Evolutionary conservation across 257 asterid genomes (phyloP), one percentile per base, ranked within the genome.

Genomic region (Echium plantagineum): DNA sequence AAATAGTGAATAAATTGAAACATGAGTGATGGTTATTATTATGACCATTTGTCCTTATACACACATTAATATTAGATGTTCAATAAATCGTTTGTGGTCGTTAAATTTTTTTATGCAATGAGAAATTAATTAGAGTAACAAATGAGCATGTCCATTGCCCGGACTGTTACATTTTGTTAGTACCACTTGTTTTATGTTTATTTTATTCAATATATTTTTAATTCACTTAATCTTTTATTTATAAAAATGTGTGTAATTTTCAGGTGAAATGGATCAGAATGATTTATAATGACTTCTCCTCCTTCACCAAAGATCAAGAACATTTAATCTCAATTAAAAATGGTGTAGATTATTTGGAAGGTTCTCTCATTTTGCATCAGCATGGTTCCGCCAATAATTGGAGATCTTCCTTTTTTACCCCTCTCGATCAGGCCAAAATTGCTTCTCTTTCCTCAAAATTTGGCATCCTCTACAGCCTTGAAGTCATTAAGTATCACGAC

Each of bases 401-500:
- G 90, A 79, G 88, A 76, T 79, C 88, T 24, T 81, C 90, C 19
- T 83, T 85, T 69, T 79, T 81, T 78, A 57, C 86, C 53, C 42
- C 65, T 15, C 62, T 77, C 5, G 59, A 79, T 21, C 83, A 73
- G 59, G 66, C 91, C 63, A 65, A 69, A 63, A 76, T 85, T 10
- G 18, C 55, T 46, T 72, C 79, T 62, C 62, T 77, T 26, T 58
- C 83, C 59, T 19, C 63, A 20, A 71, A 73, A 42, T 62, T 66
- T 1, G 74, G 71, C 35, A 64, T 79, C 19, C 65, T 79, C 72
- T 73, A 73, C 61, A 59, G 76, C 60, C 52, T 79, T 15, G 85
- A 79, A 21, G 19, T 76, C 46, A 78, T 72, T 62, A 76, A 71
- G 58, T 79, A 79, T 58, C 73, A 76, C 69, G 67, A 73, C 46